A percentile compares a stretch with the other conserved stretches of the same genome.
These are phyloP conservation scores for Litchi chinensis DNA, from an alignment of 345 rosid species.

Conservation along the genomic window DNA sequence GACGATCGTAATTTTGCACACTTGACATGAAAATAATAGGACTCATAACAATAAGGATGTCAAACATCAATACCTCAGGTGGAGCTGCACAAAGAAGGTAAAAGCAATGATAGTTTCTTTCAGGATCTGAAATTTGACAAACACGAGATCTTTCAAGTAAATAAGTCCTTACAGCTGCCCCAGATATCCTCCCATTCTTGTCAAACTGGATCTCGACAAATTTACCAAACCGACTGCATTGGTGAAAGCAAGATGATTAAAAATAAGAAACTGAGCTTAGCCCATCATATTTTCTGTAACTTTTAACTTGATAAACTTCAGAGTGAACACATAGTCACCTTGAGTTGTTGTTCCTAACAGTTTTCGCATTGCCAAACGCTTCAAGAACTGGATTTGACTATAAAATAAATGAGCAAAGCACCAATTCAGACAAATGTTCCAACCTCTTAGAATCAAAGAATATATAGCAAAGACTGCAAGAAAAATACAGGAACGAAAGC, in stretches of 20 bases:
- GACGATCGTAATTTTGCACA: conserved; percentile 4
- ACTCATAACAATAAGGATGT: conserved; percentile 10
- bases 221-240: conserved; percentile 96
- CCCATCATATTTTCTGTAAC: not conserved
- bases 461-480: conserved; percentile 7
- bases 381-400: conserved; percentile 99
- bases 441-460: conserved; percentile 5
- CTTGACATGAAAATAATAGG: conserved; percentile 17
- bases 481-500: conserved; percentile 3
- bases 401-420: conserved; percentile 31
- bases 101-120: conserved; percentile 97
- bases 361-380: conserved; percentile 99
- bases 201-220: conserved; percentile 99
- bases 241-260: conserved; percentile 25
- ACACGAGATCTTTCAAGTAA: conserved; percentile 98
- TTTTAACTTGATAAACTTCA: conserved; percentile 13
- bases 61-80: conserved; percentile 67
- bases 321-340: conserved; percentile 52
- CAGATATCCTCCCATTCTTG: conserved; percentile 97
- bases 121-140: conserved; percentile 97
- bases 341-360: conserved; percentile 97
- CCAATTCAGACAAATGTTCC: conserved; percentile 27
- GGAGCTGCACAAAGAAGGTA: conserved; percentile 98
- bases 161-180: conserved; percentile 97
- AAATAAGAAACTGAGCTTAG: conserved; percentile 16